Evolutionary conservation across 2,329 filamentous ascomycete species (phyloP), one percentile per base, ranked within the genome.

Genomic region (Monascus ruber): DNA sequence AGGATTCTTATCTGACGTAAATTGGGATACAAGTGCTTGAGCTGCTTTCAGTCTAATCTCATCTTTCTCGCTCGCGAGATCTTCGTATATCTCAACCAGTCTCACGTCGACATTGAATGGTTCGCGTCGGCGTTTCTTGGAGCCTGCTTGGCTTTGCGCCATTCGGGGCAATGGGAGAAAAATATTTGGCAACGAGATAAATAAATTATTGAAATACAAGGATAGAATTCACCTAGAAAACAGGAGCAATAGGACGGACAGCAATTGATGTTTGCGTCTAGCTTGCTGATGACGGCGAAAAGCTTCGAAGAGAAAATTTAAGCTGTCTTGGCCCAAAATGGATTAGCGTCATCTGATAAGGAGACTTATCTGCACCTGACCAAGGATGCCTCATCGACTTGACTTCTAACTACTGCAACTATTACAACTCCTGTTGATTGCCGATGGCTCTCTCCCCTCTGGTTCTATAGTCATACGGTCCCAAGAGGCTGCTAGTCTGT

Each of bases 21-120:
- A 66, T 37, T 67, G 62, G 6, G 62, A 62, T 3, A 70, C 54
- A 31, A 71, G 52, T 4, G 56, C 56, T 36, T 62, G 58, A 2
- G 67, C 67, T 31, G 66, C 68, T 45, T 64, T 67, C 28, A 70
- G 50, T 35, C 67, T 54, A 42, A 69, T 62, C 26, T 65, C 58
- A 43, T 70, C 64, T 40, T 68, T 62, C 33, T 68, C 62, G 42
- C 60, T 66, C 31, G 67, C 64, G 31, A 71, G 59, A 45, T 70
- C 64, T 39, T 70, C 66, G 46, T 69, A 71, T 39, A 70, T 67
- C 47, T 69, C 65, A 36, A 70, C 62, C 35, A 69, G 56, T 43
- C 66, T 64, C 37, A 61, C 54, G 46, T 70, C 63, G 47, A 69
- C 55, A 44, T 60, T 64, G 50, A 59, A 54, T 26, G 51, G 42